A percentile compares a stretch with the other conserved stretches of the same genome.
These are phyloP conservation scores for Erucastrum elatum DNA, from an alignment of 345 rosid genomes.

Conservation along the genomic window DNA sequence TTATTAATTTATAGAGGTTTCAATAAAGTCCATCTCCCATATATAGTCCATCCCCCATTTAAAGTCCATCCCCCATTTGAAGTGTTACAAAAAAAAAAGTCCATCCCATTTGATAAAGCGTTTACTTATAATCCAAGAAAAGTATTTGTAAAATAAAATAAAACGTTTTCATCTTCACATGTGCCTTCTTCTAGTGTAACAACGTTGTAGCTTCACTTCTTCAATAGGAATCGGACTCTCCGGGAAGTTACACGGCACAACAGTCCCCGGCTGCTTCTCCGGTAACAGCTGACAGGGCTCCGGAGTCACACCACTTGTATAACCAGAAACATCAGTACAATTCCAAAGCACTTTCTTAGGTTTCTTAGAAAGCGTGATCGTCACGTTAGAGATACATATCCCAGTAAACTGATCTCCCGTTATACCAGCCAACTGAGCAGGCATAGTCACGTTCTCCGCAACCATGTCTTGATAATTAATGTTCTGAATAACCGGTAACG, in stretches of 20 bases:
- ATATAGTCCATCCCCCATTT: no score
- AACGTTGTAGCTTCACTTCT: slow-evolving; percentile 42
- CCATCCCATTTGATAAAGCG: neutral
- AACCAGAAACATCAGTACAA: slow-evolving; percentile 64
- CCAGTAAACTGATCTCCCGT: slow-evolving; percentile 35
- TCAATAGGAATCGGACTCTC: slow-evolving; percentile 57
- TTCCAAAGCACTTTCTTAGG: slow-evolving; percentile 5
- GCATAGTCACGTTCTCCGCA: slow-evolving; percentile 74
- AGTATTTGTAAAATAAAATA: neutral
- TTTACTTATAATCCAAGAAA: slow-evolving; percentile 32
- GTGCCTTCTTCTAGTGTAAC: slow-evolving; percentile 43
- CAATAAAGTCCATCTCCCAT: slow-evolving; percentile 16
- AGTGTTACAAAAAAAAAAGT: neutral
- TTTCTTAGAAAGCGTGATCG: neutral
- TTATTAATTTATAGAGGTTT: no score
- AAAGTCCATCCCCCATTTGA: no score
- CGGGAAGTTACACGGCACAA: slow-evolving; percentile 57
- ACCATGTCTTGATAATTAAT: slow-evolving; percentile 68
- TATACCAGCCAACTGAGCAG: slow-evolving; percentile 65
- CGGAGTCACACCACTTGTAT: slow-evolving; percentile 62
- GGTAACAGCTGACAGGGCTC: slow-evolving; percentile 55
- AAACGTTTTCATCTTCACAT: slow-evolving; percentile 26
- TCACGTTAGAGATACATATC: slow-evolving; percentile 2
- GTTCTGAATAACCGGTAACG: slow-evolving; percentile 60
- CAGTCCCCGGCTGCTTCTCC: slow-evolving; percentile 42